phyloP scores from a whole-genome alignment of 23 red algal species.

The Gracilariopsis chorda region DNA sequence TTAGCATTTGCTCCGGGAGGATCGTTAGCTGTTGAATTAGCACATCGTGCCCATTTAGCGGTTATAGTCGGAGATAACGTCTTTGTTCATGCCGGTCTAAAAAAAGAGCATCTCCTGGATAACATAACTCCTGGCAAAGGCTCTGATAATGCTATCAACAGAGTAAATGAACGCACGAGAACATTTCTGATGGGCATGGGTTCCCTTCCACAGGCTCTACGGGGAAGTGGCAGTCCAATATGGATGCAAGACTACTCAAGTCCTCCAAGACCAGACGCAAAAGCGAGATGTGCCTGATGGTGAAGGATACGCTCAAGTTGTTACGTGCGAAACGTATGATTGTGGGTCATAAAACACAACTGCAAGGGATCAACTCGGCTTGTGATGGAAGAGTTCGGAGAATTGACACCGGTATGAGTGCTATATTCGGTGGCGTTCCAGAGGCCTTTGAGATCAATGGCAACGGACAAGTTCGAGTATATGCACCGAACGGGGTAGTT shows the following conservation, averaged over 20 bases:
- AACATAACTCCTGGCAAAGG: background rate
- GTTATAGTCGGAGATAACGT: slow-evolving; percentile 86
- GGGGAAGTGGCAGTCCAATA: slow-evolving; percentile 79
- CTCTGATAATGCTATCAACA: slow-evolving; percentile 6
- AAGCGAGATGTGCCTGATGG: slow-evolving; percentile 53
- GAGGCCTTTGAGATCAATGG: slow-evolving; percentile 88
- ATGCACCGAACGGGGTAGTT: slow-evolving; percentile 47
- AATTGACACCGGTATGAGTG: slow-evolving; percentile 96
- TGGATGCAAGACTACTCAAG: slow-evolving; percentile 94
- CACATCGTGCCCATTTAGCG: slow-evolving; percentile 63
- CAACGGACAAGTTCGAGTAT: slow-evolving; percentile 51
- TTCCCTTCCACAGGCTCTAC: slow-evolving; percentile 69
- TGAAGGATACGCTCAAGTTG: slow-evolving; percentile 74
- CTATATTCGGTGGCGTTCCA: slow-evolving; percentile 83
- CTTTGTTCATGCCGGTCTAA: slow-evolving; percentile 97
- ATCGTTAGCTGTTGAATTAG: slow-evolving; percentile 45
- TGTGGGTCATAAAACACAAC: slow-evolving; percentile 95
- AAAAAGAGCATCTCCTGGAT: slow-evolving; percentile 66
- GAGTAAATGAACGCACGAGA: slow-evolving; percentile 43
- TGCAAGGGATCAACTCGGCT: slow-evolving; percentile 77
- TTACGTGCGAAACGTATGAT: slow-evolving; percentile 87
- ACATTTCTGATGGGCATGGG: slow-evolving; percentile 68
- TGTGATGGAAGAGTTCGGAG: slow-evolving; percentile 95
- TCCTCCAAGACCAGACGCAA: slow-evolving; percentile 17
- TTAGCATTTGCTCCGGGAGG: slow-evolving; percentile 60